Percentiles rank a stretch among this genome's conserved stretches.
These are phyloP conservation scores for Ganoderma meredithae DNA, from an alignment of 1,284 basidiomycete species.

Conservation along the genomic window DNA sequence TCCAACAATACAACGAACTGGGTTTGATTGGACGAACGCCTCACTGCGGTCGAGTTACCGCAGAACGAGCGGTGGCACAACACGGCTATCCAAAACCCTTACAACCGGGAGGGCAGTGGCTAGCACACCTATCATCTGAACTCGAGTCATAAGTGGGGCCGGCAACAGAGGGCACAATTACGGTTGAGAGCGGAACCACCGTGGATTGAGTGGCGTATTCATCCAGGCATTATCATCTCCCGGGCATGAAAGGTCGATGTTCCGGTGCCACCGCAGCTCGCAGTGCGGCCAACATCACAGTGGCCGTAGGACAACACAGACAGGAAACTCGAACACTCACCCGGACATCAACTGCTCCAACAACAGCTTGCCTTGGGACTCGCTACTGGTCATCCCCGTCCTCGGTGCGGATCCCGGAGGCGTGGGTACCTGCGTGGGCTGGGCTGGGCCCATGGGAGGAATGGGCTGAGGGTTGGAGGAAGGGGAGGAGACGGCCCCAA, in stretches of 20 bases:
- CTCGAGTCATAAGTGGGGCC: background rate
- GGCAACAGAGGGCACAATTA: background rate
- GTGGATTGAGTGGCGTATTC: background rate
- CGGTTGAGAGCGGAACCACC: background rate
- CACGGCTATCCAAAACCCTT: background rate
- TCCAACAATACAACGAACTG: background rate
- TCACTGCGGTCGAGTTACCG: background rate
- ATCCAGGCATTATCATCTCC: background rate
- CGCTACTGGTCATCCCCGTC: slow-evolving; percentile 57
- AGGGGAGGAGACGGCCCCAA: slow-evolving; percentile 53
- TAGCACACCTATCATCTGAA: background rate
- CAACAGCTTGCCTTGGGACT: slow-evolving; percentile 74
- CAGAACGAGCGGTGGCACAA: background rate
- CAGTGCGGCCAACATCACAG: background rate
- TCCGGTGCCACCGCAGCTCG: background rate
- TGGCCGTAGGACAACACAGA: slow-evolving; percentile 32
- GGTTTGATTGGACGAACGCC: background rate
- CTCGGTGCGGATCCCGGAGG: slow-evolving; percentile 71
- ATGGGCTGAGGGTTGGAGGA: slow-evolving; percentile 47
- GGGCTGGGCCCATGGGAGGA: slow-evolving; percentile 41
- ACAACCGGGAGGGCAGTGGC: background rate
- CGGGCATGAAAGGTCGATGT: background rate
- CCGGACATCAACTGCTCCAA: slow-evolving; percentile 82
- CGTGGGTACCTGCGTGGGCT: slow-evolving; percentile 67
- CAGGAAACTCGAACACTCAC: slow-evolving; percentile 51